Percentiles rank a stretch among this genome's conserved stretches.
These are phyloP conservation scores for Casaregolazyma suthepensis DNA, from an alignment of 1,139 yeast genomes.

Conservation along the genomic window DNA sequence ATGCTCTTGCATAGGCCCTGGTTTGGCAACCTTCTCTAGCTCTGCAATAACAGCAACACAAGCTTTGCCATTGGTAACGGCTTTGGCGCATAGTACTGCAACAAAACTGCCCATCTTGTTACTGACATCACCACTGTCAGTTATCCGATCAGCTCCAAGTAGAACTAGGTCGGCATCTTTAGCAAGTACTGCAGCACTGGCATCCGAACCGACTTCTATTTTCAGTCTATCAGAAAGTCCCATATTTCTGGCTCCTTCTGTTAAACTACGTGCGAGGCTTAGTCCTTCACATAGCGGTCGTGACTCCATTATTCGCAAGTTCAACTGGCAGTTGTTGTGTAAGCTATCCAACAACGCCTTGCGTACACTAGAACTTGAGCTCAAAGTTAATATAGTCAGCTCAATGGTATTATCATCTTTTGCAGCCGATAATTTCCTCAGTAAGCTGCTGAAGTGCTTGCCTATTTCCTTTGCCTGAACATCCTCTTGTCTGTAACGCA, in stretches of 20 bases:
- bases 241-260: not conserved
- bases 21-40: not conserved
- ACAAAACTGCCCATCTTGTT: not conserved
- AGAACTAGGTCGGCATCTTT: not conserved
- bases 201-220: not conserved
- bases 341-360: not conserved
- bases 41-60: not conserved
- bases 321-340: not conserved
- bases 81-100: not conserved
- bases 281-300: not conserved
- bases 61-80: not conserved
- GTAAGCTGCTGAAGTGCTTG: not conserved
- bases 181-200: not conserved
- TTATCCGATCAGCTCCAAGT: not conserved
- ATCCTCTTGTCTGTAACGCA: not conserved
- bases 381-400: not conserved
- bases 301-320: not conserved
- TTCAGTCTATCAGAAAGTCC: not conserved
- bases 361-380: not conserved
- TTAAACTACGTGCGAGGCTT: not conserved
- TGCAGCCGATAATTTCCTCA: not conserved
- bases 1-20: not conserved
- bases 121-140: not conserved
- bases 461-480: not conserved
- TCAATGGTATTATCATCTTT: not conserved